These are phyloP conservation scores for Sporisorium iseilematis-ciliati DNA, from an alignment of 1,284 basidiomycete genomes.

Conservation along the genomic window DNA sequence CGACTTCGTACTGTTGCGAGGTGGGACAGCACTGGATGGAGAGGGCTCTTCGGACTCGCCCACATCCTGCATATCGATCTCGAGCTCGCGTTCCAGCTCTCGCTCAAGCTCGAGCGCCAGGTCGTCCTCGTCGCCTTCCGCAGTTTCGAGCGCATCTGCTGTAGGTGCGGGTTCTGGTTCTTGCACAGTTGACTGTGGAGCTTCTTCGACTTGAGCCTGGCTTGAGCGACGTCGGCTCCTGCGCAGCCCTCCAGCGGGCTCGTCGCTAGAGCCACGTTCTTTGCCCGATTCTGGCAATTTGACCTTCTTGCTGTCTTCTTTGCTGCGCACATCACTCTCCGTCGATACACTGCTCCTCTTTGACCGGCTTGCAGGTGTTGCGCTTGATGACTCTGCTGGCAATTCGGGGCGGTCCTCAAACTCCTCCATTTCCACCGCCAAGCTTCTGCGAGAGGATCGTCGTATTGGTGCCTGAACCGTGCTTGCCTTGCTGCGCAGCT, in stretches of 20 bases:
- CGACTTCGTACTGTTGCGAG: not conserved
- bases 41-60: slow-evolving; percentile 8
- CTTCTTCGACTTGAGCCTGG: slow-evolving; percentile 23
- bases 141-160: not conserved
- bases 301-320: slow-evolving; percentile 1
- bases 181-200: not conserved
- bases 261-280: not conserved
- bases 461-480: slow-evolving; percentile 12
- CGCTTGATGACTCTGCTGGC: not conserved
- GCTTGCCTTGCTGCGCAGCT: slow-evolving; percentile 17
- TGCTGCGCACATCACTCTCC: not conserved
- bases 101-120: slow-evolving; percentile 45
- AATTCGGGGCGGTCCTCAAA: slow-evolving; percentile 20
- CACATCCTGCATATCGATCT: slow-evolving; percentile 25
- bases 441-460: slow-evolving; percentile 30
- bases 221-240: slow-evolving; percentile 34
- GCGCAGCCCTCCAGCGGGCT: slow-evolving; percentile 17
- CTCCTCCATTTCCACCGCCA: slow-evolving; percentile 42
- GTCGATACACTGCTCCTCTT: not conserved
- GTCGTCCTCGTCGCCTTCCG: slow-evolving; percentile 34
- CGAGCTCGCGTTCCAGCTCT: slow-evolving; percentile 42
- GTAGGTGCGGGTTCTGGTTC: not conserved
- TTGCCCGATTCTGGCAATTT: slow-evolving; percentile 2
- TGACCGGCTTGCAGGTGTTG: not conserved
- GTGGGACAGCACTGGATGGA: not conserved